These are phyloP conservation scores for Aspergillus nanangensis DNA, from an alignment of 495 filamentous ascomycete genomes.

Conservation along the genomic window DNA sequence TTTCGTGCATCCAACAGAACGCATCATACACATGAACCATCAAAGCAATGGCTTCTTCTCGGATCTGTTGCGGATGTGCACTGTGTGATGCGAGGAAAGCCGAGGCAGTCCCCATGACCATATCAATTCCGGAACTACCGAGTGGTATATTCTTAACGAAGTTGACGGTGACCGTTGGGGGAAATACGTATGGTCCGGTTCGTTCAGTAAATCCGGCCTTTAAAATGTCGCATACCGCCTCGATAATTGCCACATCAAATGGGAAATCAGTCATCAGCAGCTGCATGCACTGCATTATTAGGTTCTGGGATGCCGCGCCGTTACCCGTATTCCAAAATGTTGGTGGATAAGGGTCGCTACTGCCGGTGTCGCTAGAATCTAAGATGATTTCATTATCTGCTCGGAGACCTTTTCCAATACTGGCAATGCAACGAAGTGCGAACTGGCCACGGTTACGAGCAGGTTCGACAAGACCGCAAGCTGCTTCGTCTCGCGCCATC, in stretches of 20 bases:
- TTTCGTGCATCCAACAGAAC: constrained; percentile 58
- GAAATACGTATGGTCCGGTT: constrained; percentile 74
- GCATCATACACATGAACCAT: constrained; percentile 63
- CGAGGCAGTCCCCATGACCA: constrained; percentile 72
- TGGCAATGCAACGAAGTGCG: constrained; percentile 67
- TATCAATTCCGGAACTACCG: constrained; percentile 64
- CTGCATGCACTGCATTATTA: constrained; percentile 52
- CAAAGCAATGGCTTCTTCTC: constrained; percentile 48
- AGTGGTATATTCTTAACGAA: constrained; percentile 62
- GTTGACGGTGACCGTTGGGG: constrained; percentile 59
- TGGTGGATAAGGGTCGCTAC: constrained; percentile 30
- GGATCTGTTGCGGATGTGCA: constrained; percentile 51
- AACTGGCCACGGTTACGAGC: constrained; percentile 54
- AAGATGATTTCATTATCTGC: constrained; percentile 64
- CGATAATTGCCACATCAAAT: constrained; percentile 64
- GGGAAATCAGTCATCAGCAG: constrained; percentile 50
- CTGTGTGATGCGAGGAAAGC: constrained; percentile 61
- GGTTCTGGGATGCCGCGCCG: constrained; percentile 50
- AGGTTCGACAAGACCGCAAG: constrained; percentile 33
- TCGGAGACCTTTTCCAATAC: constrained; percentile 77
- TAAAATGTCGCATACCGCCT: constrained; percentile 70
- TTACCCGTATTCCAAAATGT: constrained; percentile 58
- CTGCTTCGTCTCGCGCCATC: constrained; percentile 31
- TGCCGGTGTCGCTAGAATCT: constrained; percentile 51
- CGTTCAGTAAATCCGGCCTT: constrained; percentile 76